Evolutionary conservation across 2,329 filamentous ascomycete species (phyloP).

Genomic region (Exserohilum rostratum): DNA sequence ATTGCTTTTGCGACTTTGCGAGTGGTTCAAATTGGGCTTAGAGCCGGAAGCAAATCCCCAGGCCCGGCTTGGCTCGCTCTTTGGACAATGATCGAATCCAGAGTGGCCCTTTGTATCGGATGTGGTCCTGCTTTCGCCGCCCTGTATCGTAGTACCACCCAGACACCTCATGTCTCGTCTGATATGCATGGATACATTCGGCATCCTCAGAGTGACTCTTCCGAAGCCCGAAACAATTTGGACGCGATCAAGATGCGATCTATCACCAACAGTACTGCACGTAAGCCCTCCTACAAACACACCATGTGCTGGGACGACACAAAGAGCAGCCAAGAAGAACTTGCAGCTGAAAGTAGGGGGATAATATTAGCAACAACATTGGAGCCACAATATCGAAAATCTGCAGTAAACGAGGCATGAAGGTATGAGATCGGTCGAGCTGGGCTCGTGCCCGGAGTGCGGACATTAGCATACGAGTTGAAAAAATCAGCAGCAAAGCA

Average conservation of each 20-base stretch:
- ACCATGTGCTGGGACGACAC: conserved; percentile 14
- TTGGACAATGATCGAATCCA: conserved; percentile 44
- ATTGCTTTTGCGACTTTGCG: conserved; percentile 30
- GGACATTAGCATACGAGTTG: too few species aligned
- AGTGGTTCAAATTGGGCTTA: conserved; percentile 41
- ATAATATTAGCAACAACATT: too few species aligned
- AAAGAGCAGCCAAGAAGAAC: conserved; percentile 21
- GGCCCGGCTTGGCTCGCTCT: conserved; percentile 44
- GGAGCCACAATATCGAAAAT: too few species aligned
- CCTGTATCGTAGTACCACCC: conserved; percentile 17
- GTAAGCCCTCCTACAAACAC: too few species aligned
- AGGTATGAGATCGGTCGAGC: too few species aligned
- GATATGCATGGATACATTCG: neutral
- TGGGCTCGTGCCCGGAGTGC: too few species aligned
- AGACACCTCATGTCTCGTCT: conserved; percentile 16
- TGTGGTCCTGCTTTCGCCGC: conserved; percentile 31
- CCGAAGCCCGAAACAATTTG: too few species aligned
- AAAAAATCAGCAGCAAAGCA: too few species aligned
- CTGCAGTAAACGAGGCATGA: too few species aligned
- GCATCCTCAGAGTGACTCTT: too few species aligned
- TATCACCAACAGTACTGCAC: too few species aligned
- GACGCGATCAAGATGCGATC: too few species aligned
- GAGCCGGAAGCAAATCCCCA: conserved; percentile 23
- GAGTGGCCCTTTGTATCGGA: conserved; percentile 38
- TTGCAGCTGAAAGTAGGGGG: conserved; percentile 3